Percentiles rank a stretch among this genome's conserved stretches.
These are phyloP conservation scores for Perkinsela sp. DNA, from an alignment of 208 protist species.

Conservation along the genomic window DNA sequence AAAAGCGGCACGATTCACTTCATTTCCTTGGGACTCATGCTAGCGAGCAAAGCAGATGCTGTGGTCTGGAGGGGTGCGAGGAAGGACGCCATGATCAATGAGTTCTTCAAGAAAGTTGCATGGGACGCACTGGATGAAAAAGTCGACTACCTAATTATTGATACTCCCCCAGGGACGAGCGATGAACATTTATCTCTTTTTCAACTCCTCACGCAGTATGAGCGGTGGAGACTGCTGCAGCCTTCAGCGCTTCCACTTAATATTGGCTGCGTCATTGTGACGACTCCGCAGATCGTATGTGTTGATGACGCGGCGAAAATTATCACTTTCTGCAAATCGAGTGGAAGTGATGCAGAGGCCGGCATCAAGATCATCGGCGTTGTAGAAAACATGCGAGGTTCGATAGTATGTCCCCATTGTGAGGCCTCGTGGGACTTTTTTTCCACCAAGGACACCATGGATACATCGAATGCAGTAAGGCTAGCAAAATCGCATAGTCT, in stretches of 20 bases:
- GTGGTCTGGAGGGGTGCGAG: conserved; percentile 89
- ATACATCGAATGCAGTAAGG: conserved; percentile 24
- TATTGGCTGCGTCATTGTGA: conserved; percentile 26
- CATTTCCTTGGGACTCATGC: conserved; percentile 92
- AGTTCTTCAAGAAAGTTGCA: conserved; percentile 53
- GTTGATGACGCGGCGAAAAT: conserved; percentile 68
- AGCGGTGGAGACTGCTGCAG: conserved; percentile 16
- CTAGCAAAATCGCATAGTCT: too few species aligned
- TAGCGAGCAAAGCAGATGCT: conserved; percentile 74
- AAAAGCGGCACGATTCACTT: conserved; percentile 17
- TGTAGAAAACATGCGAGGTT: conserved; percentile 74
- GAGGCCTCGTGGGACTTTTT: conserved; percentile 59
- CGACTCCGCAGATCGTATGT: conserved; percentile 57
- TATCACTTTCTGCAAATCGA: conserved; percentile 36
- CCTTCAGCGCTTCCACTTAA: neutral
- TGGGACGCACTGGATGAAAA: conserved; percentile 28
- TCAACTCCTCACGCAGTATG: conserved; percentile 25
- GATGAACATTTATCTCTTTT: conserved; percentile 68
- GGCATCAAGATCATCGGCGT: conserved; percentile 52
- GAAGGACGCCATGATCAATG: conserved; percentile 70
- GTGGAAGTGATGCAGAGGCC: conserved; percentile 14
- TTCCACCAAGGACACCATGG: conserved; percentile 30
- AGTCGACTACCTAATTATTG: conserved; percentile 56
- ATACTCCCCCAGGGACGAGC: conserved; percentile 68
- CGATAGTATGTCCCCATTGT: conserved; percentile 61